Evolutionary conservation across 1,284 basidiomycete species (phyloP).

Genomic region (Cystobasidium pallidum): DNA sequence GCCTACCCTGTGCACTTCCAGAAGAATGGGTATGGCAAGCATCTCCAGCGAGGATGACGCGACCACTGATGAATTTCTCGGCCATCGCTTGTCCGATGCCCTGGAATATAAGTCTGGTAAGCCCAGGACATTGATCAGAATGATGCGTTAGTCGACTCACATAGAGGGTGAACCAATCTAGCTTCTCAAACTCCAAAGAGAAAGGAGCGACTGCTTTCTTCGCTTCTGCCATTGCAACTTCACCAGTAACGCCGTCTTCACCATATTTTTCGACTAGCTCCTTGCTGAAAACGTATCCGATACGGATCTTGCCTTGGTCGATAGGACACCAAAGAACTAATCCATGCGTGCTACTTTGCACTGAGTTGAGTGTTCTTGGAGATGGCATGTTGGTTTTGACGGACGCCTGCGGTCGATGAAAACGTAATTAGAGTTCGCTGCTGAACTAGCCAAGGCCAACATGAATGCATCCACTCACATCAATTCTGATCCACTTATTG

Average conservation of each 20-base stretch:
- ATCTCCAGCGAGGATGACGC: slow-evolving; percentile 55
- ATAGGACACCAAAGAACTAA: slow-evolving; percentile 46
- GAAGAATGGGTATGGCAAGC: slow-evolving; percentile 55
- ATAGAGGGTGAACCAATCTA: slow-evolving; percentile 57
- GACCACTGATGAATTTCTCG: slow-evolving; percentile 49
- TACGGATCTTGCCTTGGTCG: slow-evolving; percentile 44
- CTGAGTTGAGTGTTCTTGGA: slow-evolving; percentile 42
- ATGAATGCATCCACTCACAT: slow-evolving; percentile 3
- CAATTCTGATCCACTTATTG: slow-evolving; percentile 46
- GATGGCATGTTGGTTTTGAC: slow-evolving; percentile 47
- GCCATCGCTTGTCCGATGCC: slow-evolving; percentile 55
- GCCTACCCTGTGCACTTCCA: slow-evolving; percentile 53
- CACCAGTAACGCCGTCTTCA: slow-evolving; percentile 51
- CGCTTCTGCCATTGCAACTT: slow-evolving; percentile 53
- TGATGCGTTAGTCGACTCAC: slow-evolving; percentile 15
- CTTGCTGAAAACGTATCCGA: slow-evolving; percentile 43
- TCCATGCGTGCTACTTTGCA: slow-evolving; percentile 44
- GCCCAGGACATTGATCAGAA: background rate
- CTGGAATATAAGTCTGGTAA: background rate
- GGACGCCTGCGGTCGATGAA: slow-evolving; percentile 2
- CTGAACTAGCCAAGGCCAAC: too few species aligned
- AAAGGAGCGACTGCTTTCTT: slow-evolving; percentile 55
- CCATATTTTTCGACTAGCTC: slow-evolving; percentile 52
- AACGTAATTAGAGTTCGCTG: background rate
- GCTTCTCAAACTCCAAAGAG: slow-evolving; percentile 52